Percentiles rank a stretch among this genome's conserved stretches.
Evolutionary conservation across 108 stramenopile species (phyloP).

Genomic region (Skeletonema marinoi): DNA sequence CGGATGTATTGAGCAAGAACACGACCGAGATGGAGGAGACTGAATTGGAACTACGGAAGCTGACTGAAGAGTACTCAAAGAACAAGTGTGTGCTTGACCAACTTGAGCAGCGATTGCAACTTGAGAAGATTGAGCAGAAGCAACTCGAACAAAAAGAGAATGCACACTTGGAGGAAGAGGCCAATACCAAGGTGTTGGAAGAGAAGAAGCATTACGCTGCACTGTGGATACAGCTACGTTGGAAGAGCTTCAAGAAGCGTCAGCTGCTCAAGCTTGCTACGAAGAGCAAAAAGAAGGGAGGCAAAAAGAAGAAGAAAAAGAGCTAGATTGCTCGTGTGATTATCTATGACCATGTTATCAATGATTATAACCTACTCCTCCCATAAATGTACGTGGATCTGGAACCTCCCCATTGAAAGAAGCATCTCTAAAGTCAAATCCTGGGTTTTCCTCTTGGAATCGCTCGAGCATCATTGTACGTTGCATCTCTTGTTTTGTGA

Average conservation of each 20-base stretch:
- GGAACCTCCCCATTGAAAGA: slow-evolving; percentile 96
- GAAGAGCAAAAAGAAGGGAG: background rate
- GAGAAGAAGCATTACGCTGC: slow-evolving; percentile 30
- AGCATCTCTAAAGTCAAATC: slow-evolving; percentile 97
- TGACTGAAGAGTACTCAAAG: slow-evolving; percentile 7
- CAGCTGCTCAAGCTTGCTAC: slow-evolving; percentile 6
- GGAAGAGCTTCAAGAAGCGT: slow-evolving; percentile 29
- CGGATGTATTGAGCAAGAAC: background rate
- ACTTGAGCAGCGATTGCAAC: slow-evolving; percentile 5
- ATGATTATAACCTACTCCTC: slow-evolving; percentile 82
- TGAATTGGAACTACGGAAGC: background rate
- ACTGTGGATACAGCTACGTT: slow-evolving; percentile 37
- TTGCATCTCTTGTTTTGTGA: slow-evolving; percentile 81
- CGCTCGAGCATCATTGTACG: slow-evolving; percentile 93
- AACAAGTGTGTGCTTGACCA: background rate
- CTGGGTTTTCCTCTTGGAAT: slow-evolving; percentile 94
- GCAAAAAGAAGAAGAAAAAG: slow-evolving; percentile 12
- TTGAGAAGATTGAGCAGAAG: slow-evolving; percentile 10
- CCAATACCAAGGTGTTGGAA: background rate
- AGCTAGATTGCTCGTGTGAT: background rate
- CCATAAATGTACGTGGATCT: slow-evolving; percentile 96
- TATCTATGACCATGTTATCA: background rate
- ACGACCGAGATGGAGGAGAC: background rate
- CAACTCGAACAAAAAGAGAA: background rate
- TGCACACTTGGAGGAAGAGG: background rate